A percentile compares a stretch with the other conserved stretches of the same genome.
These are phyloP conservation scores for Lactifluus hygrophoroides DNA, from an alignment of 768 basidiomycete species.

Conservation along the genomic window DNA sequence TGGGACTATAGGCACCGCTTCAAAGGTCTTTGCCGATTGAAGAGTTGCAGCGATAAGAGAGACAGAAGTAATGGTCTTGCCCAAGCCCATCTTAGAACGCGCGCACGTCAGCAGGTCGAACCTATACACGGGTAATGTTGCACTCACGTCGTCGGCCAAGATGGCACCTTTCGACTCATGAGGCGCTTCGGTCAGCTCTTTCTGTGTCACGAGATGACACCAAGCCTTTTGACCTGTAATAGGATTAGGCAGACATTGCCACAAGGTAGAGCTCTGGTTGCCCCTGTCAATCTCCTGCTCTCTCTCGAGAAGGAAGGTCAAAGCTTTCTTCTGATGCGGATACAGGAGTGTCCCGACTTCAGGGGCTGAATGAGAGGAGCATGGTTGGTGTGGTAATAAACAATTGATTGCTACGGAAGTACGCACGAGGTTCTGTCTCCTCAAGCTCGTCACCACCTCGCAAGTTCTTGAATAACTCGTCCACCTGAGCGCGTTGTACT, in stretches of 20 bases:
- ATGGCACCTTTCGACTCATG: conserved; percentile 79
- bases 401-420: not conserved
- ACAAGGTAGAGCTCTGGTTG: conserved; percentile 63
- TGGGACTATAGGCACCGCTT: conserved; percentile 39
- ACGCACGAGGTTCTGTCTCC: conserved; percentile 80
- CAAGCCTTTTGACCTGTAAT: conserved; percentile 46
- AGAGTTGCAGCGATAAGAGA: conserved; percentile 88
- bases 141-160: conserved; percentile 89
- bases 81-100: conserved; percentile 82
- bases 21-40: conserved; percentile 56
- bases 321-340: conserved; percentile 96
- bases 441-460: conserved; percentile 79
- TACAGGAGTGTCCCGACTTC: conserved; percentile 84
- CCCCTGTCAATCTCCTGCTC: conserved; percentile 56
- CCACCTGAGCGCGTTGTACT: conserved; percentile 87
- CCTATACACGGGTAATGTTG: not conserved
- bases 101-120: not conserved
- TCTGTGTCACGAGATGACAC: conserved; percentile 80
- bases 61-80: conserved; percentile 94
- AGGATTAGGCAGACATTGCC: conserved; percentile 51
- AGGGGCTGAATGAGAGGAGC: conserved; percentile 34
- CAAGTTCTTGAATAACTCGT: conserved; percentile 85
- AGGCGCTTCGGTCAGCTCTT: conserved; percentile 60
- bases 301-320: conserved; percentile 90
- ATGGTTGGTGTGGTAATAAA: conserved; percentile 19